Conservation (phyloP, 257 asterid species). For the Fraxinus anomala region DNA sequence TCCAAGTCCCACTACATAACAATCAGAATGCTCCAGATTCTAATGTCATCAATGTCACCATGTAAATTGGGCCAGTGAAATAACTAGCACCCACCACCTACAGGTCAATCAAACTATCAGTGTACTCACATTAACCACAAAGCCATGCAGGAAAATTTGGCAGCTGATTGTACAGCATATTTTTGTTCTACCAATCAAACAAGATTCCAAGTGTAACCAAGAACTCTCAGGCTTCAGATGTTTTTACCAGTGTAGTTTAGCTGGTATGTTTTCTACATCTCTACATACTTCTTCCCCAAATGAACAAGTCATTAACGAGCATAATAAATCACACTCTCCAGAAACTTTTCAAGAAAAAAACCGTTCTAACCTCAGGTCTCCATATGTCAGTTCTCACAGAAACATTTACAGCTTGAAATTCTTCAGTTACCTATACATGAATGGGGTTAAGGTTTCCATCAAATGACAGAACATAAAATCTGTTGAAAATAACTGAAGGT, state of each 20-base stretch:
- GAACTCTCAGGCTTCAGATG: slow-evolving; percentile 20
- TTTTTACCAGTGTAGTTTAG: slow-evolving; percentile 8
- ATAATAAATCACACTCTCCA: slow-evolving; percentile 18
- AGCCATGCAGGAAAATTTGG: neutral
- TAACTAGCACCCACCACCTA: neutral
- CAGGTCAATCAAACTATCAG: neutral
- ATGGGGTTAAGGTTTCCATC: slow-evolving; percentile 23
- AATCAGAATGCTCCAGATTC: slow-evolving; percentile 5
- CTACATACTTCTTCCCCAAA: neutral
- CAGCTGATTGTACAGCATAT: neutral
- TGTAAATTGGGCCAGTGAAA: slow-evolving; percentile 8
- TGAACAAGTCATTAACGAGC: slow-evolving; percentile 19
- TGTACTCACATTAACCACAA: neutral
- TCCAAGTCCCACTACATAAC: slow-evolving; percentile 11
- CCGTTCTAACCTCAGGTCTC: slow-evolving; percentile 82
- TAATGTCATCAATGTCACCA: slow-evolving; percentile 7
- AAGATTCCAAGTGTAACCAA: neutral
- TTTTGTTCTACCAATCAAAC: slow-evolving; percentile 16
- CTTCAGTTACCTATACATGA: slow-evolving; percentile 75
- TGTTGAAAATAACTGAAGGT: slow-evolving; percentile 28
- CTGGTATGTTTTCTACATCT: neutral
- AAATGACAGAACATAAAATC: neutral
- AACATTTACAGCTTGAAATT: slow-evolving; percentile 94
- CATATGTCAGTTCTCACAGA: slow-evolving; percentile 76
- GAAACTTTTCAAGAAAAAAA: slow-evolving; percentile 18